Conservation (phyloP, 176 grass and related monocot species). For the Triticum urartu region DNA sequence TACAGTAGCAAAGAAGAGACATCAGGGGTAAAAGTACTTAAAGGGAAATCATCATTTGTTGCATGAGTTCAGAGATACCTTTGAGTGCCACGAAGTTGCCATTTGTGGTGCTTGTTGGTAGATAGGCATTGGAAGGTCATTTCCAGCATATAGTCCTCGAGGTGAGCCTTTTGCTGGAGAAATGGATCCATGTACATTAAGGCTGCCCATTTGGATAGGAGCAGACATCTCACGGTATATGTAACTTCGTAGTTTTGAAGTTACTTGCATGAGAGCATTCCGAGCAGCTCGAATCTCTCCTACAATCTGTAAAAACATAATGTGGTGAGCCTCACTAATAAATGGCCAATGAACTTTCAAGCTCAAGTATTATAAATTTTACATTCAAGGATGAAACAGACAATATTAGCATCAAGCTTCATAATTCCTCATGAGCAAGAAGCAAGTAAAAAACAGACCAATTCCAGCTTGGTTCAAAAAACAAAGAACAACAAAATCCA, state of each 20-base stretch:
- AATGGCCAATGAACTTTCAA: constrained; percentile 4
- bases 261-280: constrained; percentile 86
- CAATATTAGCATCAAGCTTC: background rate
- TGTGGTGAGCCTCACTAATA: background rate
- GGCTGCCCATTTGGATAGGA: constrained; percentile 53
- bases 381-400: background rate
- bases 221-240: constrained; percentile 64
- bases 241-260: constrained; percentile 74
- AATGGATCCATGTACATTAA: constrained; percentile 48
- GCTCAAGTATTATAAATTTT: background rate
- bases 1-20: background rate
- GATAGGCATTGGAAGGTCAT: constrained; percentile 42
- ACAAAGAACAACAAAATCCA: background rate
- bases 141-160: constrained; percentile 54
- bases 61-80: constrained; percentile 44
- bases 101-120: constrained; percentile 54
- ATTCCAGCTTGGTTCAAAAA: background rate
- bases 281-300: constrained; percentile 94
- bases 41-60: background rate
- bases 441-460: background rate
- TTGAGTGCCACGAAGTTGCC: constrained; percentile 57
- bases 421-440: background rate
- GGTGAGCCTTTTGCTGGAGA: constrained; percentile 55
- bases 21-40: background rate
- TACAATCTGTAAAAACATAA: constrained; percentile 73